Evolutionary conservation across 257 asterid genomes (phyloP).

Genomic region (Solanum piurae): DNA sequence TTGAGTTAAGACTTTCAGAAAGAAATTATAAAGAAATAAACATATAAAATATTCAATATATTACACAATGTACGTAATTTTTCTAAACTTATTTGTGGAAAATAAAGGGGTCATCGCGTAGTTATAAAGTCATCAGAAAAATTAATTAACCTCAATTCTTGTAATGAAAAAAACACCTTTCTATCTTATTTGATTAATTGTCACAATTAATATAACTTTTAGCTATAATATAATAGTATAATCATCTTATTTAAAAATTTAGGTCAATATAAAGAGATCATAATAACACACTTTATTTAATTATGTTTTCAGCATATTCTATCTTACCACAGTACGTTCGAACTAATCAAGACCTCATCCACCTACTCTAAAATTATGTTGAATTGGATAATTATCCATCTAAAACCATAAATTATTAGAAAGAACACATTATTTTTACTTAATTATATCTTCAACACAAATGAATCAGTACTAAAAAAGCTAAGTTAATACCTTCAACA

Average conservation of each 20-base stretch:
- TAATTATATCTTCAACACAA: not conserved
- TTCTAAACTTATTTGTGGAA: not conserved
- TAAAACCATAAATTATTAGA: not conserved
- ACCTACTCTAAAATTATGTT: not conserved
- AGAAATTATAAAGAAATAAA: too few species aligned
- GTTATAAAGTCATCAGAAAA: not conserved
- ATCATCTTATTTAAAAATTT: too few species aligned
- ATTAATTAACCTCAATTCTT: too few species aligned
- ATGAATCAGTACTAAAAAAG: too few species aligned
- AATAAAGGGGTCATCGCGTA: not conserved
- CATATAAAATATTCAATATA: not conserved
- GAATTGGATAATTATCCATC: not conserved
- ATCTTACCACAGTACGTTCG: too few species aligned
- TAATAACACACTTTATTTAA: too few species aligned
- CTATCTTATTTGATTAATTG: not conserved
- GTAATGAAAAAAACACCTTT: not conserved
- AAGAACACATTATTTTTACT: rapidly evolving
- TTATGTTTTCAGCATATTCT: too few species aligned
- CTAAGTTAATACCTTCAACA: slow-evolving; percentile 13
- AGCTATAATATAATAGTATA: too few species aligned
- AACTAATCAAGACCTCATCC: too few species aligned
- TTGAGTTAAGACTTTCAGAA: not conserved
- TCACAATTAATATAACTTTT: too few species aligned
- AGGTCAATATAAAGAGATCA: too few species aligned
- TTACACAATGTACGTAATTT: not conserved